Percentiles rank a stretch among this genome's conserved stretches.
These are phyloP conservation scores for Sporothrix pallida DNA, from an alignment of 2,329 filamentous ascomycete species.

Conservation along the genomic window DNA sequence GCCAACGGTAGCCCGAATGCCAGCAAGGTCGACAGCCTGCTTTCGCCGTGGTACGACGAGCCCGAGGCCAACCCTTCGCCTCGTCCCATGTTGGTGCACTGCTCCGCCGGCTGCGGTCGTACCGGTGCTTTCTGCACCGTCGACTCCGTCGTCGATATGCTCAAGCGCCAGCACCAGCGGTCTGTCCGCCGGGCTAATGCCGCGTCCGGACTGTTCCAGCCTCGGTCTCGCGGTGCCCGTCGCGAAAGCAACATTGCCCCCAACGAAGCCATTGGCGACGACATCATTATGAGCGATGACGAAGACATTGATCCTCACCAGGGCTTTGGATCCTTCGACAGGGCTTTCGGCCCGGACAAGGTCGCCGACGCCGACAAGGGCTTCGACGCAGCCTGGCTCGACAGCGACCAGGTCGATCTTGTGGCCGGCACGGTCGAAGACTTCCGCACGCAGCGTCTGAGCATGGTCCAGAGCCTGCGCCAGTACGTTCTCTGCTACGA, in stretches of 20 bases:
- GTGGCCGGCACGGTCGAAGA: constrained; percentile 89
- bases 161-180: constrained; percentile 74
- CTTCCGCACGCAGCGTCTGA: constrained; percentile 84
- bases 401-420: constrained; percentile 73
- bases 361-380: constrained; percentile 9
- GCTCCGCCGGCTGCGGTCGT: constrained; percentile 91
- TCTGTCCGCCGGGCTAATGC: background rate
- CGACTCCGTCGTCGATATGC: constrained; percentile 93
- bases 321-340: background rate
- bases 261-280: constrained; percentile 25
- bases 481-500: constrained; percentile 98
- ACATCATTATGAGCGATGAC: constrained; percentile 27
- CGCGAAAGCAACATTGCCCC: background rate
- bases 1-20: background rate
- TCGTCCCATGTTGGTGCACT: constrained; percentile 88
- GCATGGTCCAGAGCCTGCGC: constrained; percentile 93
- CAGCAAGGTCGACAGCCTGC: constrained; percentile 38
- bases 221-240: background rate
- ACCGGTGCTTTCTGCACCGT: constrained; percentile 97
- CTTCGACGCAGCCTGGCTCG: constrained; percentile 68
- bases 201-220: background rate
- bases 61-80: constrained; percentile 59
- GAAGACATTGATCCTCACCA: constrained; percentile 5
- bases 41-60: constrained; percentile 60
- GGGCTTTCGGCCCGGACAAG: too few species aligned